Percentiles rank a stretch among this genome's conserved stretches.
These are phyloP conservation scores for Gryganskiella cystojenkinii DNA, from an alignment of 192 early-diverging fungal genomes.

Conservation along the genomic window DNA sequence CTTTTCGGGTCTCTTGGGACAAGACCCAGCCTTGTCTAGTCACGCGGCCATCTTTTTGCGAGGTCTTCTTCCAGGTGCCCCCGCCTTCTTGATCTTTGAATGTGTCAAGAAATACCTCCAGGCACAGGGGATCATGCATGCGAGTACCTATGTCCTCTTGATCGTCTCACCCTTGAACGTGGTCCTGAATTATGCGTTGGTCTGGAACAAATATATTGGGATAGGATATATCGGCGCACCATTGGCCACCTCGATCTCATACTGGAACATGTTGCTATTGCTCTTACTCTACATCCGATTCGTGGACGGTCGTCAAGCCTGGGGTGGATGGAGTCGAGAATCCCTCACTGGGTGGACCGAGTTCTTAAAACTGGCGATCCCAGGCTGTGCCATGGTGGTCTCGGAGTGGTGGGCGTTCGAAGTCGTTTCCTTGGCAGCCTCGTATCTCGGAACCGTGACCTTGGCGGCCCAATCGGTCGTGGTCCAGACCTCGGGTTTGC, in stretches of 20 bases:
- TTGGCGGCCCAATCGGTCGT: constrained; percentile 89
- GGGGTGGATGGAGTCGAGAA: constrained; percentile 88
- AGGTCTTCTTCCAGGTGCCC: constrained; percentile 75
- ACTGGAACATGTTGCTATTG: constrained; percentile 77
- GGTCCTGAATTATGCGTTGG: constrained; percentile 80
- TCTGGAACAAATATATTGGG: constrained; percentile 74
- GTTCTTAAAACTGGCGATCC: constrained; percentile 77
- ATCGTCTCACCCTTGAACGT: constrained; percentile 79
- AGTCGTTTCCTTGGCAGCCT: constrained; percentile 77
- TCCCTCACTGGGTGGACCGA: constrained; percentile 69
- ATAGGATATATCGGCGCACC: constrained; percentile 90
- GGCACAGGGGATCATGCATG: constrained; percentile 89
- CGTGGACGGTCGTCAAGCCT: constrained; percentile 76
- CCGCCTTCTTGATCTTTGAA: constrained; percentile 85
- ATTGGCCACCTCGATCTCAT: constrained; percentile 78
- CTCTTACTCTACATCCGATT: constrained; percentile 72
- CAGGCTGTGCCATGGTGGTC: constrained; percentile 83
- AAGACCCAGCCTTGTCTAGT: constrained; percentile 75
- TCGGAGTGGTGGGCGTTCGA: constrained; percentile 86
- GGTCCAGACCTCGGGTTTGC: constrained; percentile 75
- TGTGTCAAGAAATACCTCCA: constrained; percentile 89
- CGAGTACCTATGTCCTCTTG: constrained; percentile 77
- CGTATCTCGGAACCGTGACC: constrained; percentile 75
- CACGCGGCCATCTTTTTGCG: constrained; percentile 77
- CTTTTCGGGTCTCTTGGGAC: constrained; percentile 71